Conservation (phyloP, 257 asterid genomes). For the Verbena officinalis region DNA sequence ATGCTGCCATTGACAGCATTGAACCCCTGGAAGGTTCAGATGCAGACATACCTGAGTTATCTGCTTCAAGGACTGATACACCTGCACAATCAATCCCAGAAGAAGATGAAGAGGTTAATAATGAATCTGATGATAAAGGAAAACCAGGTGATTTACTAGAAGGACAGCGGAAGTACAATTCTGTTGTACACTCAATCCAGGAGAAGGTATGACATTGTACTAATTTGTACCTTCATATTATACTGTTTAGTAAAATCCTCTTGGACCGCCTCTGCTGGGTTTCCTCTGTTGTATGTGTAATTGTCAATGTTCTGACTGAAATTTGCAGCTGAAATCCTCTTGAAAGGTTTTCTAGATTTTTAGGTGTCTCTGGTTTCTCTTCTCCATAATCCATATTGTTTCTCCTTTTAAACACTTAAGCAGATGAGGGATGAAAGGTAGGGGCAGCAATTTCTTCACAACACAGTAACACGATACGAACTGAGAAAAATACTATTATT, state of each 20-base stretch:
- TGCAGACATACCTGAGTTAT: slow-evolving; percentile 53
- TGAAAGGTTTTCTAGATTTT: slow-evolving; percentile 4
- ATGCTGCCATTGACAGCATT: slow-evolving; percentile 78
- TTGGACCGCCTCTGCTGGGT: slow-evolving; percentile 6
- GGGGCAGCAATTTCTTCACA: too few relatives aligned
- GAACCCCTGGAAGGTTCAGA: slow-evolving; percentile 67
- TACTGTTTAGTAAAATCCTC: slow-evolving; percentile 6
- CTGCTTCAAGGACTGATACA: slow-evolving; percentile 66
- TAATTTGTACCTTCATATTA: slow-evolving; percentile 4
- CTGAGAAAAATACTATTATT: too few relatives aligned
- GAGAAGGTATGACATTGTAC: slow-evolving; percentile 69
- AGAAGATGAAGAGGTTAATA: slow-evolving; percentile 74
- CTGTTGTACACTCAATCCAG: slow-evolving; percentile 97
- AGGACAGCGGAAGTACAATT: slow-evolving; percentile 96
- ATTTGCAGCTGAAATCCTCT: background rate
- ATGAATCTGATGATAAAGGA: slow-evolving; percentile 51
- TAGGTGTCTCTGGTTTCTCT: slow-evolving; percentile 5
- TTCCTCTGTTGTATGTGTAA: slow-evolving; percentile 2
- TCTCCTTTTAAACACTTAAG: slow-evolving; percentile 3
- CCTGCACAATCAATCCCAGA: slow-evolving; percentile 74
- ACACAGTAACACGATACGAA: too few relatives aligned
- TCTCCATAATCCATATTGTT: background rate
- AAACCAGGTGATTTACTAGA: slow-evolving; percentile 89
- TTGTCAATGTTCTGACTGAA: background rate
- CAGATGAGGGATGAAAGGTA: background rate